Evolutionary conservation across 345 rosid species (phyloP), one percentile per base, ranked within the genome.

Genomic region (Clarkia xantiana): DNA sequence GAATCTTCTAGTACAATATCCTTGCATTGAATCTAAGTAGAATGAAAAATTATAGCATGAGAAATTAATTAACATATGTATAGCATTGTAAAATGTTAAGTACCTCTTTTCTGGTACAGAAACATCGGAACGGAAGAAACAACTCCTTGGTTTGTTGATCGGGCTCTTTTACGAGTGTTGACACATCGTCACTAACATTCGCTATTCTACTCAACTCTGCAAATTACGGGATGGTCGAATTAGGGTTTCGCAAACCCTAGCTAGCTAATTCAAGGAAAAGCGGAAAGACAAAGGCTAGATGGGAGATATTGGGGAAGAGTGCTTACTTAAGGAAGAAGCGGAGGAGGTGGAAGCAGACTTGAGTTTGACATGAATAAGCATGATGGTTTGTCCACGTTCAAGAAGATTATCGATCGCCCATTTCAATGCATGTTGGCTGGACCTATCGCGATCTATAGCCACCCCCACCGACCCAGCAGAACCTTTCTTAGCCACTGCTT

Each of bases 91-190:
- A n/a, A n/a, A n/a, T n/a, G n/a, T n/a, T n/a, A n/a, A n/a, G n/a
- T 64, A 91, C 98, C 51, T 86, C 94, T 64, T 86, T 91, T n/a
- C 93, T 86, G 0, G 86, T 74, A 55, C 94, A 90, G 44, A 90
- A 78, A 67, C 96, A 86, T 40, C 98, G 98, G 55, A 86, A 86
- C 17, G 98, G 96, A 59, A 83, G 91, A 67, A 81, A 86, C 58
- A 91, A 18, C 2, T 86, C 94, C 72, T 39, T 81, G 50, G 69
- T 71, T 22, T 65, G 74, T 9, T 69, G 60, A 58, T 86, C 95
- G 39, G 67, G 65, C 9, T 81, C 86, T 6, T 19, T 11, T 11
- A 53, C 59, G 17, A 48, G 14, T 11, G 19, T 0, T 10, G 25
- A 6, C 44, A 13, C n/a, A 38, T 23, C 60, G 20, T 23, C 44